Evolutionary conservation across 805 yeast genomes (phyloP).

Genomic region (Kodamaea nitidulidarum): DNA sequence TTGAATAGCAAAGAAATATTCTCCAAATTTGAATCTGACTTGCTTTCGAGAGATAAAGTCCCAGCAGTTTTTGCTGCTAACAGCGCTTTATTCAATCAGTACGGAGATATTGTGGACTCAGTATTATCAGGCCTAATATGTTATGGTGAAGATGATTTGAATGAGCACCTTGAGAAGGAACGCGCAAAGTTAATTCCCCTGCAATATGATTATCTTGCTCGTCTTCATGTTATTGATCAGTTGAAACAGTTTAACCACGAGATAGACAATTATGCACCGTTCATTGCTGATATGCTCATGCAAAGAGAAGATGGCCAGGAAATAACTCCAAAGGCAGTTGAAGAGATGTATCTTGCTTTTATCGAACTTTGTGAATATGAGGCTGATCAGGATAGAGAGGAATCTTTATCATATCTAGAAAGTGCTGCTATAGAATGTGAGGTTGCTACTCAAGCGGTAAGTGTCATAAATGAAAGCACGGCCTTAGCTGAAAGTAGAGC

Average conservation of each 20-base stretch:
- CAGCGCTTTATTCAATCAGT: conserved; percentile 12
- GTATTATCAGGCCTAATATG: background rate
- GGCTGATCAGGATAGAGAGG: conserved; percentile 1
- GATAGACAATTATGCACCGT: conserved; percentile 19
- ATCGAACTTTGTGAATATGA: conserved; percentile 18
- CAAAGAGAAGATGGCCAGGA: conserved; percentile 10
- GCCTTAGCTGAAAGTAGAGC: background rate
- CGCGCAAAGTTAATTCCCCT: conserved; percentile 10
- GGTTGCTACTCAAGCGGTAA: conserved; percentile 4
- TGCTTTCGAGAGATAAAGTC: conserved; percentile 9
- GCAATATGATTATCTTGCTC: conserved; percentile 13
- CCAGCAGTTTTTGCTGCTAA: conserved; percentile 13
- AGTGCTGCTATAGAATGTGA: conserved; percentile 6
- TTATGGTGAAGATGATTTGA: background rate
- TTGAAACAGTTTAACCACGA: conserved; percentile 15
- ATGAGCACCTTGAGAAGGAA: conserved; percentile 11
- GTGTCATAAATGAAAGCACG: background rate
- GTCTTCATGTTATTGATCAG: conserved; percentile 11
- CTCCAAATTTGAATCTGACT: conserved; percentile 16
- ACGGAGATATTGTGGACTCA: conserved; percentile 1
- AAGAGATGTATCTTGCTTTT: conserved; percentile 18
- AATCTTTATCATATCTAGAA: conserved; percentile 2
- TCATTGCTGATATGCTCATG: conserved; percentile 16
- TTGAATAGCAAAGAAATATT: conserved; percentile 27
- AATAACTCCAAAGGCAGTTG: conserved; percentile 13